Conservation (phyloP, 768 basidiomycete genomes). For the Pulveroboletus sp. region DNA sequence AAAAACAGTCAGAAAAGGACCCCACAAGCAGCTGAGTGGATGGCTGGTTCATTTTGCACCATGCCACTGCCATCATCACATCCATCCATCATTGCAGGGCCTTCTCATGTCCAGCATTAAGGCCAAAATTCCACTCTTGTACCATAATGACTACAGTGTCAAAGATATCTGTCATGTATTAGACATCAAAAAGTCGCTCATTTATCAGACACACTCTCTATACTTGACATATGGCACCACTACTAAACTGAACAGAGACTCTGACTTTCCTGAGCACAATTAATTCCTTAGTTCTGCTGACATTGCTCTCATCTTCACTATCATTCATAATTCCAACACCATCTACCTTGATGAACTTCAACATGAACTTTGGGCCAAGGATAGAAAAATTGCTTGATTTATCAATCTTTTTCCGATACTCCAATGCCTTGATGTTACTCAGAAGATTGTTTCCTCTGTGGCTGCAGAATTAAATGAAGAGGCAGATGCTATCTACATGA, state of each 20-base stretch:
- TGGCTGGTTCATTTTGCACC: too few species aligned
- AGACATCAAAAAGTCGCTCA: too few species aligned
- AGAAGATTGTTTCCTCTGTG: background rate
- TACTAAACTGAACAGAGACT: background rate
- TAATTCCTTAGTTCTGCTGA: background rate
- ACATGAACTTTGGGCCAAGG: background rate
- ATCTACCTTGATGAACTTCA: conserved; percentile 2
- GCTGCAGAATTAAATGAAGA: conserved; percentile 12
- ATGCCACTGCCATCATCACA: too few species aligned
- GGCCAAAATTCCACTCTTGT: background rate
- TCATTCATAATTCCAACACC: background rate
- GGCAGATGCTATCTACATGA: conserved; percentile 5
- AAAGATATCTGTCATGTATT: too few species aligned
- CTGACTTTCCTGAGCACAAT: background rate
- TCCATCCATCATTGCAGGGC: too few species aligned
- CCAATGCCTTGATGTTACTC: background rate
- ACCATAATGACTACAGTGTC: background rate
- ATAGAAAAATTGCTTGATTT: background rate
- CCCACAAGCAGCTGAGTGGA: background rate
- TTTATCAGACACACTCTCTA: too few species aligned
- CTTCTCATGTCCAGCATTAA: background rate
- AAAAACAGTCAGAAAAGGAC: background rate
- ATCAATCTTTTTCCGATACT: background rate
- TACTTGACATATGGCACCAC: too few species aligned
- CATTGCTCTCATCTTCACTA: background rate